Percentiles rank a stretch among this genome's conserved stretches.
These are phyloP conservation scores for Limnomonas spitsbergensis DNA, from an alignment of 139 green algal genomes.

Conservation along the genomic window DNA sequence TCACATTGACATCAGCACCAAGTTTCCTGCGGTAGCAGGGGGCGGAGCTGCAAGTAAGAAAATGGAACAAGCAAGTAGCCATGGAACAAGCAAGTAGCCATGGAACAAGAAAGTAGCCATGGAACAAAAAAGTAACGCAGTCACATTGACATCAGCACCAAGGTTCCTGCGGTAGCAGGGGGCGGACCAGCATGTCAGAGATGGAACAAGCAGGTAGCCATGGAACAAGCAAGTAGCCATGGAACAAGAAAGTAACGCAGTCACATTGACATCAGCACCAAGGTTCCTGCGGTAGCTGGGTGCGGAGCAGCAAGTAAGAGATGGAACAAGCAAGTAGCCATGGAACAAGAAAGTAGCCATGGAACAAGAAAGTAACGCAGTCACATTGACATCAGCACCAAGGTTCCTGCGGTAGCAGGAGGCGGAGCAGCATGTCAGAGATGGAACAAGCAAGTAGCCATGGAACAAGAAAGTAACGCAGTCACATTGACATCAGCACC, in stretches of 20 bases:
- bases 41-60: background rate
- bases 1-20: conserved; percentile 1
- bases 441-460: background rate
- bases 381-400: conserved; percentile 1
- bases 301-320: background rate
- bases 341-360: no score
- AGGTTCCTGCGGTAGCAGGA: background rate
- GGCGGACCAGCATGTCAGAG: no score
- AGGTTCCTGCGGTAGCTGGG: background rate
- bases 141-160: background rate
- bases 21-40: background rate
- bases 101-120: no score
- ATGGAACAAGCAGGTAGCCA: no score
- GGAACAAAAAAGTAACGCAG: no score
- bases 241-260: conserved; percentile 1
- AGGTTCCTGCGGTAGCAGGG: background rate
- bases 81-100: no score
- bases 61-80: background rate
- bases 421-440: background rate
- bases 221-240: no score
- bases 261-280: background rate
- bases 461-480: no score
- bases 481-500: conserved; percentile 1
- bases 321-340: no score
- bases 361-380: conserved; percentile 1